phyloP scores from a whole-genome alignment of 768 basidiomycete species.

The Podaxis rugospora region DNA sequence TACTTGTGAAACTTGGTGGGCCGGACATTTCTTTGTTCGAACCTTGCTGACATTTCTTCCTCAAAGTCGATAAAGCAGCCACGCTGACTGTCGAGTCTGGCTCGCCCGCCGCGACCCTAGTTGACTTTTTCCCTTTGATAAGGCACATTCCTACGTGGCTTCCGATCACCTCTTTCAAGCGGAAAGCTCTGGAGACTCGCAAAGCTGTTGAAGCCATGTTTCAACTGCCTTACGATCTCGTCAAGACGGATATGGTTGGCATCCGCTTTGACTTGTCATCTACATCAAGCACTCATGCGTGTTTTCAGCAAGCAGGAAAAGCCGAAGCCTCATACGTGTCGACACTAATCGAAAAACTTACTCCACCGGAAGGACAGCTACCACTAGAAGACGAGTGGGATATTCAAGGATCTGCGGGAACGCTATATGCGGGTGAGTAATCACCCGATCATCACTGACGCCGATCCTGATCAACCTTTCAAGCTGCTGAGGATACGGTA shows the following conservation, averaged over 20 bases:
- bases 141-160: slow-evolving; percentile 50
- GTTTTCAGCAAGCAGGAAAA: slow-evolving; percentile 34
- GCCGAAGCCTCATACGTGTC: slow-evolving; percentile 43
- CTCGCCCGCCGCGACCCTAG: slow-evolving; percentile 40
- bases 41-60: slow-evolving; percentile 6
- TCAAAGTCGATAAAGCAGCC: slow-evolving; percentile 39
- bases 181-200: slow-evolving; percentile 35
- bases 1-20: slow-evolving; percentile 38
- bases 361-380: slow-evolving; percentile 26
- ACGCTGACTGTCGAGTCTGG: slow-evolving; percentile 42
- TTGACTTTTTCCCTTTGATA: slow-evolving; percentile 46
- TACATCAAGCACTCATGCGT: slow-evolving; percentile 9
- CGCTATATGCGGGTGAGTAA: slow-evolving; percentile 41
- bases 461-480: background rate
- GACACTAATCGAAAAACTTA: slow-evolving; percentile 35
- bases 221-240: slow-evolving; percentile 45
- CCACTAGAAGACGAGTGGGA: slow-evolving; percentile 43
- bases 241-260: slow-evolving; percentile 44
- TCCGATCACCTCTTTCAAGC: slow-evolving; percentile 43
- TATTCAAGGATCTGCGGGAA: slow-evolving; percentile 54
- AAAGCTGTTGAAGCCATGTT: slow-evolving; percentile 45
- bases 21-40: background rate
- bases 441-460: background rate
- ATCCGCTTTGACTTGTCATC: background rate
- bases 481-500: slow-evolving; percentile 39